phyloP scores from a whole-genome alignment of 768 basidiomycete genomes.

The Trametes cingulata region DNA sequence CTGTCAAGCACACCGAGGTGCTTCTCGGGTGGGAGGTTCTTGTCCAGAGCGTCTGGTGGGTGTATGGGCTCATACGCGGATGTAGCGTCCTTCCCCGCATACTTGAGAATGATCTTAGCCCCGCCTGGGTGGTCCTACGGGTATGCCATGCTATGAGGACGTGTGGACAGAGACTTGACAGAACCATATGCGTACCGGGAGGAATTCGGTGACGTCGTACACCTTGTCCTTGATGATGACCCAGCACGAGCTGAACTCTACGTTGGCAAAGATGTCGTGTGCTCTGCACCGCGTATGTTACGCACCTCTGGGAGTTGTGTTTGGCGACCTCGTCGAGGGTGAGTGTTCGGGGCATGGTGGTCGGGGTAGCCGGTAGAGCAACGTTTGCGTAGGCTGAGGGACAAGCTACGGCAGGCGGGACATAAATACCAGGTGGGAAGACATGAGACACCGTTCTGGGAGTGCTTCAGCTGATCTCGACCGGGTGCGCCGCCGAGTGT shows the following conservation, averaged over 20 bases:
- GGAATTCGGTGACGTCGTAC: conserved; percentile 85
- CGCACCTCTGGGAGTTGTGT: conserved; percentile 56
- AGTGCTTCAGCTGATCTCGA: conserved; percentile 7
- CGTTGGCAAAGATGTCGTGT: no score
- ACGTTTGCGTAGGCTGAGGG: neutral
- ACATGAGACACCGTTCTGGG: neutral
- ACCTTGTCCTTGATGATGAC: conserved; percentile 77
- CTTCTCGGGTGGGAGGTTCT: conserved; percentile 66
- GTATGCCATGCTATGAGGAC: neutral
- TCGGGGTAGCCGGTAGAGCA: neutral
- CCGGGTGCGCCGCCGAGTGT: conserved; percentile 2
- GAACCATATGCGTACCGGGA: conserved; percentile 45
- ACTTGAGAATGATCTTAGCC: conserved; percentile 74
- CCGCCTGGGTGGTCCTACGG: conserved; percentile 84
- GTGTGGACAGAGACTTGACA: neutral
- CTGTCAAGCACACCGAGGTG: conserved; percentile 68
- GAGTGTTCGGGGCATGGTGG: conserved; percentile 37
- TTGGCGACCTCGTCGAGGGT: conserved; percentile 58
- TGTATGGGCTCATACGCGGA: conserved; percentile 79
- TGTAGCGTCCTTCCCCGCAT: conserved; percentile 87
- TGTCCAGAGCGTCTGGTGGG: conserved; percentile 76
- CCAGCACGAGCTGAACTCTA: conserved; percentile 74
- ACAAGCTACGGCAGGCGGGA: neutral
- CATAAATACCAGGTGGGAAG: conserved; percentile 15
- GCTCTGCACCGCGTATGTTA: neutral